Conservation (phyloP, 768 basidiomycete species). For the Pleurotus citrinopileatus region DNA sequence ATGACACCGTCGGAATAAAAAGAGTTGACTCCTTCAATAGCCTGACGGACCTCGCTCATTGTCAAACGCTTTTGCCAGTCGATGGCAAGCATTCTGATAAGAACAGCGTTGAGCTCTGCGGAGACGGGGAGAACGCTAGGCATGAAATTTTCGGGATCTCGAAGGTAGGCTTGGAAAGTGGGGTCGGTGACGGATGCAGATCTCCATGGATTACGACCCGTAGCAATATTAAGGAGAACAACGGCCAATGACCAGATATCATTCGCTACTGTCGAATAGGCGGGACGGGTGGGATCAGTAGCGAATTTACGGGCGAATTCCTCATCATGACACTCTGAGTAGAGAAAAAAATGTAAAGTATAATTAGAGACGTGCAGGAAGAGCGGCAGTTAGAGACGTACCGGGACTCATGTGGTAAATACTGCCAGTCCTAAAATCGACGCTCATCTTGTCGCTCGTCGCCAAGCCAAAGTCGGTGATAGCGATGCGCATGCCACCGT, state of each 20-base stretch:
- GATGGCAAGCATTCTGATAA: slow-evolving; percentile 70
- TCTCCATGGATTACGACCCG: slow-evolving; percentile 95
- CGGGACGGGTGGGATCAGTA: slow-evolving; percentile 32
- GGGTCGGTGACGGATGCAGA: slow-evolving; percentile 80
- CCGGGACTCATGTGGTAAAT: slow-evolving; percentile 99
- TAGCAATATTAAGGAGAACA: slow-evolving; percentile 92
- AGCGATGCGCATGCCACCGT: slow-evolving; percentile 71
- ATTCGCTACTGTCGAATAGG: slow-evolving; percentile 85
- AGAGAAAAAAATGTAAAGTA: slow-evolving; percentile 17
- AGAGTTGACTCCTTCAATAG: slow-evolving; percentile 51
- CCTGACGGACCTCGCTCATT: slow-evolving; percentile 50
- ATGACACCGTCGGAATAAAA: slow-evolving; percentile 77
- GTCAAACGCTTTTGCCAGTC: slow-evolving; percentile 61
- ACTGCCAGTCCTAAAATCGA: slow-evolving; percentile 93
- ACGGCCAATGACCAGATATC: slow-evolving; percentile 98
- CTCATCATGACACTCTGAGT: slow-evolving; percentile 84
- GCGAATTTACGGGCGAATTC: slow-evolving; percentile 37
- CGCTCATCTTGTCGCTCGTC: slow-evolving; percentile 80
- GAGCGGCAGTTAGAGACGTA: slow-evolving; percentile 26
- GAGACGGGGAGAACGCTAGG: slow-evolving; percentile 83
- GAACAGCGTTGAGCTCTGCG: slow-evolving; percentile 64
- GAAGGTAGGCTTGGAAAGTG: slow-evolving; percentile 86
- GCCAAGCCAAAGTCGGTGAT: slow-evolving; percentile 96
- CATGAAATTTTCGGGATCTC: slow-evolving; percentile 77
- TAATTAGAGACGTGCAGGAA: slow-evolving; percentile 12